Base-by-base conservation (phyloP, 305 asterid genomes). In the Fraxinus nigra region DNA sequence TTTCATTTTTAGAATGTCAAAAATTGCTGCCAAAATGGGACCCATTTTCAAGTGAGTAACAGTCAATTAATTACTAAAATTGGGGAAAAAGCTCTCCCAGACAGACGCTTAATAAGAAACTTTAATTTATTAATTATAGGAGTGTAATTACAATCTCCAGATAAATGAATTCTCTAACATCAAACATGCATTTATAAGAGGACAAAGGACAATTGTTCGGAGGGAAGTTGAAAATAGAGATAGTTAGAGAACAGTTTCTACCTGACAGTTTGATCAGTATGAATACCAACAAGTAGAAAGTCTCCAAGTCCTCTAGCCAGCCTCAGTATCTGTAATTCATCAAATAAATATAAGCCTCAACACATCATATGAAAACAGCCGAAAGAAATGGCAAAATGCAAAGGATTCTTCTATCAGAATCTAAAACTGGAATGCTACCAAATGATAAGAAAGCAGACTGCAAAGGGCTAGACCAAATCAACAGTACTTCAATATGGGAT, bases 211-310 rank as follows among this genome's bases (percentile, higher is more conserved):
- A 70, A 70, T 7, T 13, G 6, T 16, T 70, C 35, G 5, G 34
- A 26, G 70, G 76, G 65, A 76, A 43, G 24, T 28, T 51, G 46
- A 61, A 69, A 67, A 84, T 28, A 63, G 77, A 72, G 77, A 80
- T 74, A 65, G 80, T 30, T 9, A 61, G 34, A 54, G 35, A 28
- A 40, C 34, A 11, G 54, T 40, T 4, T 59, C 56, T 75, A 97
- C 99, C 99, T 93, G 74, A 97, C 92, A 88, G 95, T 91, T 83
- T 91, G 98, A 88, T 97, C 99, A 5, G 96, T 90, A 90, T 97
- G 98, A 84, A 97, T 94, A 86, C 99, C 99, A 85, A 97, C 99
- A 85, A 97, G 98, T 80, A 97, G 97, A 92, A 97, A 97, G 85
- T 97, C 99, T 74, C 99, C 99, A 82, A 95, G 99, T 48, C 92